phyloP scores from a whole-genome alignment of 2,329 filamentous ascomycete genomes.

The Niveomyces coronatus region DNA sequence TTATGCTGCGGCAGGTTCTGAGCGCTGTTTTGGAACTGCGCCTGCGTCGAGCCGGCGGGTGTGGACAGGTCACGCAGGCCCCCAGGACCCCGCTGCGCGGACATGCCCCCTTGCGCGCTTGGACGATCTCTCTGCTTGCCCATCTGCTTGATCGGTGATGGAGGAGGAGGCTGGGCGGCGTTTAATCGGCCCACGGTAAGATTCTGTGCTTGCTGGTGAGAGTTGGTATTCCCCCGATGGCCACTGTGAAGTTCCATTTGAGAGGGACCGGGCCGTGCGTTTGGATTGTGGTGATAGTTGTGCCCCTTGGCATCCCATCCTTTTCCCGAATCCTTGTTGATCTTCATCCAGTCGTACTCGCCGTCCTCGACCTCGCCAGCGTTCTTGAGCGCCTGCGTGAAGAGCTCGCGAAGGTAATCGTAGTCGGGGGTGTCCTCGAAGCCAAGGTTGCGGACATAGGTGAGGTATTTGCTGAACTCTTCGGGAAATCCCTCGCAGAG shows the following conservation, averaged over 20 bases:
- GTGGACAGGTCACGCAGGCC: constrained; percentile 68
- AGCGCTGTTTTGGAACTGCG: constrained; percentile 92
- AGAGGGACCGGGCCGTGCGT: constrained; percentile 68
- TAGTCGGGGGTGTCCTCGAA: constrained; percentile 99
- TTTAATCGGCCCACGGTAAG: constrained; percentile 85
- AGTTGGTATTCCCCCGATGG: constrained; percentile 54
- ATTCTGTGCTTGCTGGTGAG: constrained; percentile 51
- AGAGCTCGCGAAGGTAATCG: constrained; percentile 91
- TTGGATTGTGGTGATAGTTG: constrained; percentile 60
- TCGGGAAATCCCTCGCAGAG: constrained; percentile 93
- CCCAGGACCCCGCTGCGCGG: constrained; percentile 64
- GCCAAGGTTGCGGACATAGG: constrained; percentile 92
- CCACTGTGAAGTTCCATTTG: constrained; percentile 74
- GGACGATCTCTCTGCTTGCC: constrained; percentile 64
- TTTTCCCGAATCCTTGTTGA: constrained; percentile 73
- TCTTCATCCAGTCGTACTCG: constrained; percentile 99
- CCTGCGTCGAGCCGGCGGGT: constrained; percentile 83
- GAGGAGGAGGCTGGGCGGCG: constrained; percentile 82
- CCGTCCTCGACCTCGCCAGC: constrained; percentile 92
- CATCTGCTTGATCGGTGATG: constrained; percentile 73
- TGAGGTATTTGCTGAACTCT: constrained; percentile 96
- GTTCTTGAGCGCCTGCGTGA: constrained; percentile 92
- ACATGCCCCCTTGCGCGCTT: constrained; percentile 66
- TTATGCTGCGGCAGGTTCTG: constrained; percentile 68
- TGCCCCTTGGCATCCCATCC: constrained; percentile 62